phyloP scores from a whole-genome alignment of 129 eudicot genomes.

The Flaveria bidentis region DNA sequence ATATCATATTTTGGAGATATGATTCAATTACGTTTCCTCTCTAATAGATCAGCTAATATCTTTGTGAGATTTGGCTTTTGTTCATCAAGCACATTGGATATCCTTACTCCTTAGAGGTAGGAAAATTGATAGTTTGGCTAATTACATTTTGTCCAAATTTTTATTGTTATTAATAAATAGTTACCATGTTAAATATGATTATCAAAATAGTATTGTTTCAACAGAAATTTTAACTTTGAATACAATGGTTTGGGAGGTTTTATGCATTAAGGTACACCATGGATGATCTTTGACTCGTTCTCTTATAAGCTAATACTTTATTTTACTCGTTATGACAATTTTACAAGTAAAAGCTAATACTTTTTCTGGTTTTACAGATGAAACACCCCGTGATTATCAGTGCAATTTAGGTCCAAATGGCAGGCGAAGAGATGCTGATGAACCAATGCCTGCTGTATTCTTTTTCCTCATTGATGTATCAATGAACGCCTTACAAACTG shows the following conservation, averaged over 20 bases:
- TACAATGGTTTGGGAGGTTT: not conserved
- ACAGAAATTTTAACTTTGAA: not conserved
- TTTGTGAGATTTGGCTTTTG: not conserved
- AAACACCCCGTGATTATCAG: slow-evolving; percentile 92
- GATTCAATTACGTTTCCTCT: too few relatives aligned
- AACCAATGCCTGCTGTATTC: slow-evolving; percentile 96
- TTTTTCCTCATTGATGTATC: slow-evolving; percentile 97
- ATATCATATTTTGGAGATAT: not conserved
- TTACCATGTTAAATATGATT: not conserved
- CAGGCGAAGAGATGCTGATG: slow-evolving; percentile 97
- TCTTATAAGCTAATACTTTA: not conserved
- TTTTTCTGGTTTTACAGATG: slow-evolving; percentile 81
- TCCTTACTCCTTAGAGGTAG: slow-evolving; percentile 5
- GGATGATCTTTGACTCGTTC: too few relatives aligned
- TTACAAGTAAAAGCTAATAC: not conserved
- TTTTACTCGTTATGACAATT: not conserved
- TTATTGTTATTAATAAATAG: not conserved
- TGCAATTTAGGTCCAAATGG: slow-evolving; percentile 97
- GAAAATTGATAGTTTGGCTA: not conserved
- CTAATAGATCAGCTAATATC: not conserved
- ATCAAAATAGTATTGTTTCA: not conserved
- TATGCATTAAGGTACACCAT: too few relatives aligned
- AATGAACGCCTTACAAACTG: slow-evolving; percentile 95
- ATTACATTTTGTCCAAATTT: not conserved
- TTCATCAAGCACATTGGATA: not conserved